Conservation (phyloP, 305 asterid genomes). For the Withania somnifera region DNA sequence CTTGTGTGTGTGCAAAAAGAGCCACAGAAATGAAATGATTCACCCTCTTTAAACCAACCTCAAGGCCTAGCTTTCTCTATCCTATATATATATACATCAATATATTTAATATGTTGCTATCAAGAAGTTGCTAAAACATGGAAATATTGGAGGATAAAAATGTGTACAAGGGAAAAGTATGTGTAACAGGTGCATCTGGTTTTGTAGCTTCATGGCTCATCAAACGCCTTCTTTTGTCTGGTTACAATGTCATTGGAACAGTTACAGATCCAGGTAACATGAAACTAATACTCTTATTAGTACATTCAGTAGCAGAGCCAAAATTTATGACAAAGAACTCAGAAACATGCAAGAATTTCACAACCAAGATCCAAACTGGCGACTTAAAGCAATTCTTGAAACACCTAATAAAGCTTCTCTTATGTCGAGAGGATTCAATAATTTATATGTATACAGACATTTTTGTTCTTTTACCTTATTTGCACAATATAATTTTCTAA, state of each 20-base stretch:
- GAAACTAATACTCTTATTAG: background rate
- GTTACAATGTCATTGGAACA: constrained; percentile 67
- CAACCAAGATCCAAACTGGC: background rate
- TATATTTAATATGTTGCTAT: background rate
- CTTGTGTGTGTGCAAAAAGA: background rate
- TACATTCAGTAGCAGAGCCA: background rate
- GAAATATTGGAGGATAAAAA: background rate
- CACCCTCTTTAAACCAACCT: constrained; percentile 16
- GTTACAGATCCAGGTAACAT: constrained; percentile 75
- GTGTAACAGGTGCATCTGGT: constrained; percentile 92
- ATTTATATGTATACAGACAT: background rate
- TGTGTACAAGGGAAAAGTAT: constrained; percentile 43
- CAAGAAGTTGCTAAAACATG: background rate
- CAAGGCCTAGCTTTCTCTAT: background rate
- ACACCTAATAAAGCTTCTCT: background rate
- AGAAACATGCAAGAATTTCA: background rate
- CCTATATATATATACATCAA: background rate
- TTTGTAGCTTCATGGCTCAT: constrained; percentile 83
- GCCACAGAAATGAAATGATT: constrained; percentile 27
- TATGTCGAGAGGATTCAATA: background rate
- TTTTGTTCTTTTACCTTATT: background rate
- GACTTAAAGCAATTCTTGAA: background rate
- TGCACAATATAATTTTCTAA: background rate
- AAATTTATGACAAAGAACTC: background rate
- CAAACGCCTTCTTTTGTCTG: constrained; percentile 63